A percentile compares a stretch with the other conserved stretches of the same genome.
phyloP scores from a whole-genome alignment of 257 asterid species.

The Nicotiana undulata region DNA sequence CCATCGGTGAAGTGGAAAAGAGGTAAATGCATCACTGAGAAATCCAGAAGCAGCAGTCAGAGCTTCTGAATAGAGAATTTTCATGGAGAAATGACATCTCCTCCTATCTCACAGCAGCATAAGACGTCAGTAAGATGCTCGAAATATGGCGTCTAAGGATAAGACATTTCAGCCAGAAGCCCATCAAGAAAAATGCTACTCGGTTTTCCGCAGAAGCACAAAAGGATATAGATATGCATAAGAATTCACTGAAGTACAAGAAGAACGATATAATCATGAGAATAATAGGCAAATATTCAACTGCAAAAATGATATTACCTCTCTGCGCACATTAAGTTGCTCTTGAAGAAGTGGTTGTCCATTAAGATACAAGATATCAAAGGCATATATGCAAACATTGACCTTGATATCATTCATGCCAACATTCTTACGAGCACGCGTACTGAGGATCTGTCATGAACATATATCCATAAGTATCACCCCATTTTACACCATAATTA shows the following conservation, averaged over 20 bases:
- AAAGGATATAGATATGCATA: background rate
- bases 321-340: slow-evolving; percentile 77
- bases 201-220: background rate
- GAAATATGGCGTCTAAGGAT: background rate
- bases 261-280: slow-evolving; percentile 8
- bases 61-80: background rate
- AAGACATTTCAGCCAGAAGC: background rate
- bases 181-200: background rate
- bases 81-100: background rate
- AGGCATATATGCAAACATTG: slow-evolving; percentile 85
- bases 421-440: slow-evolving; percentile 92
- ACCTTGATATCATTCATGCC: slow-evolving; percentile 67
- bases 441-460: slow-evolving; percentile 63
- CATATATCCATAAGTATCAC: slow-evolving; percentile 12
- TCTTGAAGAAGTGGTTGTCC: slow-evolving; percentile 84
- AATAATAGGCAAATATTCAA: background rate
- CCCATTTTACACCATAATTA: background rate
- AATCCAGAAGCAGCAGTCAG: background rate
- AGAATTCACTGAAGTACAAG: slow-evolving; percentile 5
- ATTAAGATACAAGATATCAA: slow-evolving; percentile 76
- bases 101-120: background rate
- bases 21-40: background rate
- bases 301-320: slow-evolving; percentile 39
- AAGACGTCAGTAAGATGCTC: background rate
- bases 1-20: background rate